Evolutionary conservation across 1,139 yeast genomes (phyloP), one percentile per base, ranked within the genome.

Genomic region (Geotrichum macrosporum): DNA sequence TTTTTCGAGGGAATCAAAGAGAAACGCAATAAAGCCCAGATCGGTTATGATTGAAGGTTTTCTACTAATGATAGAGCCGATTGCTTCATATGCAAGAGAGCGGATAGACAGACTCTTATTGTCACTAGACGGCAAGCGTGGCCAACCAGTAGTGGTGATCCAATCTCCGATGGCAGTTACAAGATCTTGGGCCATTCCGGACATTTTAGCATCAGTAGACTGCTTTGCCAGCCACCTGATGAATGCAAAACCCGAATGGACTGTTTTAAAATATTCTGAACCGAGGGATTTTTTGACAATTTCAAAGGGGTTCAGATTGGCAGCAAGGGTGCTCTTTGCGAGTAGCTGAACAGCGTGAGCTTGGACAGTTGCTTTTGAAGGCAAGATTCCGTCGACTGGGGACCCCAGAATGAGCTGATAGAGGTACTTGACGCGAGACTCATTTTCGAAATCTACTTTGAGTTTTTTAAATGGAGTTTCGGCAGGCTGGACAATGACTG

Each of bases 31-130:
- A 53, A 48, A 46, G 34, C 49, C 41, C 15, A 46, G 37, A 35
- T 54, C 58, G 3, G 47, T 55, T 29, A 81, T 62, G 15, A 80
- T 64, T 0, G 61, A 60, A 0, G 80, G 73, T 26, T 75, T 72
- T 18, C 77, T 70, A 46, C 74, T 73, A 41, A 85, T 63, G 10
- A 86, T 69, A 33, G 78, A 74, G 2, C 95, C 92, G 39, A 88
- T 65, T 0, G 94, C 80, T 60, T 86, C 95, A 59, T 86, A 88
- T 52, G 84, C 86, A 26, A 75, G 67, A 56, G 77, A 74, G 54
- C 95, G 74, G 52, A 79, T 74, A 2, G 61, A 55, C 1, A 72
- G 52, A 13, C 52, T 54, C 19, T 55, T 56, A 8, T 67, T 60
- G 3, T 67, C 55, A 1, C 67, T 52, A 48, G 46, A 29, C 8